Conservation (phyloP, 495 filamentous ascomycete genomes). For the Penicillium salamii region DNA sequence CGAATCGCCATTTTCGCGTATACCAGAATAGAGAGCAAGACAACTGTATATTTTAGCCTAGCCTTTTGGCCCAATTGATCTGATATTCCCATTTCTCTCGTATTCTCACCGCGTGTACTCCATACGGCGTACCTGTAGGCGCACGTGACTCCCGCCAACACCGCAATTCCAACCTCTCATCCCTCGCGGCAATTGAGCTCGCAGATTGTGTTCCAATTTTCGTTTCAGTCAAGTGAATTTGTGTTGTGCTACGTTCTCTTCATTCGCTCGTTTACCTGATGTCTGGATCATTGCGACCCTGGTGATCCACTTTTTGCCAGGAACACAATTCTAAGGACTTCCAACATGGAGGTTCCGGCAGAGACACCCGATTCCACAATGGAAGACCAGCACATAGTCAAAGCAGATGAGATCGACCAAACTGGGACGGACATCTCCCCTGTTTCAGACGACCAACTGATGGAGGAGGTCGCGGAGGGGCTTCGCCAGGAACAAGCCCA, state of each 20-base stretch:
- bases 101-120: too few species aligned
- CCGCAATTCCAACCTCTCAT: constrained; percentile 2
- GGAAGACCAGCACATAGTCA: constrained; percentile 47
- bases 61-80: neutral
- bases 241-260: neutral
- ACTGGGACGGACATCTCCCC: constrained; percentile 52
- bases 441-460: constrained; percentile 46
- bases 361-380: constrained; percentile 20
- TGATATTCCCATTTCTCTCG: too few species aligned
- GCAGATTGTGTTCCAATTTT: neutral
- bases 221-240: neutral
- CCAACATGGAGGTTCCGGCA: constrained; percentile 32
- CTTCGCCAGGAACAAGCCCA: constrained; percentile 43
- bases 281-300: constrained; percentile 6
- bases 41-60: neutral
- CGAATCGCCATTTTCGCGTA: neutral
- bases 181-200: neutral
- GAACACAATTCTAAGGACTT: neutral
- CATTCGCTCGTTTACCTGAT: constrained; percentile 8
- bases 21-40: neutral
- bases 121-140: neutral
- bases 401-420: constrained; percentile 55
- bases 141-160: neutral
- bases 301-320: constrained; percentile 10
- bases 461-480: constrained; percentile 49